These are phyloP conservation scores for Nitzschia sp. DNA, from an alignment of 108 stramenopile species.

Conservation along the genomic window DNA sequence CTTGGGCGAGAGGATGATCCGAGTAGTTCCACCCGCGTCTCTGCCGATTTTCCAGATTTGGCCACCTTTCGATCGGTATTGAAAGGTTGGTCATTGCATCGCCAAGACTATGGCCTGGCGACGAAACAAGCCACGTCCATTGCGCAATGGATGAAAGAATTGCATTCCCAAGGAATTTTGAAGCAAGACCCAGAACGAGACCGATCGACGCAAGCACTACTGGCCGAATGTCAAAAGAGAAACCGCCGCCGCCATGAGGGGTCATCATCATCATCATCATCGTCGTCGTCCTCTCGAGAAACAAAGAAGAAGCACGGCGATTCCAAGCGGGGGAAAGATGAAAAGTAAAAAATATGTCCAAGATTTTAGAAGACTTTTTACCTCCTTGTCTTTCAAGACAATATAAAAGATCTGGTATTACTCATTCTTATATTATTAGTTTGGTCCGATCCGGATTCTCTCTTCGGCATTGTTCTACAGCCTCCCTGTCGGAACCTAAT, in stretches of 20 bases:
- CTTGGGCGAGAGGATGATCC: constrained; percentile 3
- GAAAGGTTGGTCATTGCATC: constrained; percentile 17
- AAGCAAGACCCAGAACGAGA: constrained; percentile 4
- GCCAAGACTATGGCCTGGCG: constrained; percentile 4
- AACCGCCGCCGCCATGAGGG: neutral
- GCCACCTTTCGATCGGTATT: constrained; percentile 25
- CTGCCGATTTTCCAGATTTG: constrained; percentile 11
- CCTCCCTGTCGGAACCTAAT: too few relatives aligned
- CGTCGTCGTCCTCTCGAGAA: too few relatives aligned
- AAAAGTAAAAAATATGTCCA: too few relatives aligned
- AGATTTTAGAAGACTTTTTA: too few relatives aligned
- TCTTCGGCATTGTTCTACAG: too few relatives aligned
- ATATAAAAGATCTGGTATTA: too few relatives aligned
- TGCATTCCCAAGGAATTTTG: constrained; percentile 17
- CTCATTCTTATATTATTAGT: too few relatives aligned
- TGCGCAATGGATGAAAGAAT: constrained; percentile 20
- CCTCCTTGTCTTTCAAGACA: too few relatives aligned
- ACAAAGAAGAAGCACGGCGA: too few relatives aligned
- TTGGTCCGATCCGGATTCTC: too few relatives aligned
- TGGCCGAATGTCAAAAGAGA: neutral
- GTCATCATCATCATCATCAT: too few relatives aligned
- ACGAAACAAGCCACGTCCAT: constrained; percentile 14
- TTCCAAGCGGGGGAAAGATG: too few relatives aligned
- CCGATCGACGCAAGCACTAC: neutral
- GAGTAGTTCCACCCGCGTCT: neutral